These are phyloP conservation scores for Ogataea henricii DNA, from an alignment of 805 yeast genomes.

Conservation along the genomic window DNA sequence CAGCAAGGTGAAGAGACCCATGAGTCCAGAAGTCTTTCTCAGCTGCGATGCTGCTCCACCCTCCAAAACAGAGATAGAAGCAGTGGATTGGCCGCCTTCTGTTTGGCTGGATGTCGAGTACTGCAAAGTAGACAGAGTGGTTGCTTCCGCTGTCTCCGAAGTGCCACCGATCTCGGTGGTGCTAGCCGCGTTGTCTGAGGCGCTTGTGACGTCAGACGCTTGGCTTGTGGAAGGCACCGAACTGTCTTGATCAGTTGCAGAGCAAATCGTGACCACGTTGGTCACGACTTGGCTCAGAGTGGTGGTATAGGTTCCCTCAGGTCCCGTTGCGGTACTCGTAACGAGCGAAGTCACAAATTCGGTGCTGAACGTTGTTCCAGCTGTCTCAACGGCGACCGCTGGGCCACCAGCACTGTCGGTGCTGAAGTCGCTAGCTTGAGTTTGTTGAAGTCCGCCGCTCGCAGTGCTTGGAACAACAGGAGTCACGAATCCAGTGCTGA, in stretches of 20 bases:
- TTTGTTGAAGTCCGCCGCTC: no score
- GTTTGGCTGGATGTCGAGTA: background rate
- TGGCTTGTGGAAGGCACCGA: background rate
- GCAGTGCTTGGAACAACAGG: no score
- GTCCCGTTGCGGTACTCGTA: conserved; percentile 2
- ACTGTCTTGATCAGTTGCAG: background rate
- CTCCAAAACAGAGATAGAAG: background rate
- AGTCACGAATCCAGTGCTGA: no score
- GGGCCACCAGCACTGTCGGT: no score
- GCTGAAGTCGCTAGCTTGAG: no score
- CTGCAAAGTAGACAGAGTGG: background rate
- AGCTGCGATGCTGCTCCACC: background rate
- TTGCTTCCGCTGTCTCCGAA: background rate
- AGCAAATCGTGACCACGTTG: background rate
- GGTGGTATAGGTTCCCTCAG: background rate
- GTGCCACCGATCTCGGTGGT: background rate
- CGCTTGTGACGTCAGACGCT: background rate
- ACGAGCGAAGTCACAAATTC: background rate
- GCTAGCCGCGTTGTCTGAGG: background rate
- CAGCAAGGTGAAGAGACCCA: background rate
- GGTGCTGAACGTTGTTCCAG: background rate
- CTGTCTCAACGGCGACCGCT: no score
- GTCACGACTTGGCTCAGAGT: background rate
- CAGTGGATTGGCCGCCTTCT: background rate
- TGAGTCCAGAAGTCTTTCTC: background rate